Base-by-base conservation (phyloP, 306 rosid species). In the Gynostemma pentaphyllum region DNA sequence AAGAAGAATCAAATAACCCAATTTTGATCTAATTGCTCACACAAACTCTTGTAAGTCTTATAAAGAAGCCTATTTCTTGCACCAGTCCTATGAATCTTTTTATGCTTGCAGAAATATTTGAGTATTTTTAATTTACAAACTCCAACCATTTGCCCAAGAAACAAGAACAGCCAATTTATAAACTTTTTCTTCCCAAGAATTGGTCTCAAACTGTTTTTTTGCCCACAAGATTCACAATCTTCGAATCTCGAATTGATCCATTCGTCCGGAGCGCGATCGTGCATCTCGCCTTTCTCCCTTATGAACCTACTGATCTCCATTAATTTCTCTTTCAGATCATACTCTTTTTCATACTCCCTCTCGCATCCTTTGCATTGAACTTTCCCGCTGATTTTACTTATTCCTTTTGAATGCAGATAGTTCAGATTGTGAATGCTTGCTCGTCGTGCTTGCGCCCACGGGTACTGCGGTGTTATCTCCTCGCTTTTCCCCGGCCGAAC, bases 151-250 rank as follows among this genome's bases (percentile, higher is more conserved):
- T 73, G 69, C 2, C 73, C 69, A 57, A 73, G 19, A 22, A 60
- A 44, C 65, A 73, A 62, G 42, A 73, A 73, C 15, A 73, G 28
- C 73, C 78, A 68, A 32, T 73, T 73, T 65, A 73, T 73, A 34
- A 41, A 8, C 22, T 42, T 36, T 37, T 68, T 60, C 65, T 73
- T 68, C 4, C 39, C 3, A 2, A 15, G 4, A 9, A n/a, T 29
- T 2, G 73, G 78, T 48, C 28, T 67, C 59, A 73, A 36, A 26
- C 73, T 39, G 3, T 68, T 61, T 12, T 5, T 50, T 24, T 67
- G 56, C 10, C 21, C 26, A 24, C 78, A 73, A 2, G 12, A 28
- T 10, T 62, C 42, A 42, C 78, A 73, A 18, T 22, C 29, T 3
- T 45, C 65, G 7, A 51, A 39, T 2, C 5, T 14, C 0, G 73